A percentile compares a stretch with the other conserved stretches of the same genome.
Evolutionary conservation across 2,329 filamentous ascomycete genomes (phyloP).

Genomic region (Calonectria hongkongensis): DNA sequence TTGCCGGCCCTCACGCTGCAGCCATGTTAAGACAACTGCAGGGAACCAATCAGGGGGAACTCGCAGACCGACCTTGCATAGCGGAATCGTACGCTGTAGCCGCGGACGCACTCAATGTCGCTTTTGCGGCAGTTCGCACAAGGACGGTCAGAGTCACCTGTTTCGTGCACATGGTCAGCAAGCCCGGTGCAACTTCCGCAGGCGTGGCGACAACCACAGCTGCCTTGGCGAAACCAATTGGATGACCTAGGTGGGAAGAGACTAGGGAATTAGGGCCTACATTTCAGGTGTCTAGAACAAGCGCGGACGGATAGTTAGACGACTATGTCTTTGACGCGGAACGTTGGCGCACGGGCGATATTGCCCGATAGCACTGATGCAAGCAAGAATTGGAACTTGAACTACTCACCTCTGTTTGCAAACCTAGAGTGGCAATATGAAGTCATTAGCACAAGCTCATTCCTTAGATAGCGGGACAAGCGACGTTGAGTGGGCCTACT

Average conservation of each 20-base stretch:
- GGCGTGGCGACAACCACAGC: background rate
- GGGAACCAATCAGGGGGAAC: slow-evolving; percentile 1
- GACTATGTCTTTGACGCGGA: background rate
- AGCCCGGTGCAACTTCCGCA: background rate
- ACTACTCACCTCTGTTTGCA: slow-evolving; percentile 51
- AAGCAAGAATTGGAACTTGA: slow-evolving; percentile 6
- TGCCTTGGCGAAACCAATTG: background rate
- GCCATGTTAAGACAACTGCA: slow-evolving; percentile 25
- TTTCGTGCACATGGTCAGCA: slow-evolving; percentile 30
- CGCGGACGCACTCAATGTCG: slow-evolving; percentile 53
- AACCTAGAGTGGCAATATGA: slow-evolving; percentile 36
- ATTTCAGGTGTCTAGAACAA: slow-evolving; percentile 50
- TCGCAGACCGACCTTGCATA: slow-evolving; percentile 50
- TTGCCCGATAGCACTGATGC: slow-evolving; percentile 38
- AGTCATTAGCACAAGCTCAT: slow-evolving; percentile 26
- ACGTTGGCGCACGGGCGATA: slow-evolving; percentile 24
- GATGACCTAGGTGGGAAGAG: background rate
- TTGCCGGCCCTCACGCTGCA: slow-evolving; percentile 49
- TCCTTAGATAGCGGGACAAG: background rate
- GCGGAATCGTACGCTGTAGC: slow-evolving; percentile 54
- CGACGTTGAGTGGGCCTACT: slow-evolving; percentile 34
- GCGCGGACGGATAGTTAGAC: slow-evolving; percentile 34
- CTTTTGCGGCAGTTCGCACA: slow-evolving; percentile 55
- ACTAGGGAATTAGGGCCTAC: slow-evolving; percentile 40
- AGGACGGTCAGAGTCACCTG: slow-evolving; percentile 48